Percentiles rank a stretch among this genome's conserved stretches.
Conservation (phyloP, 495 filamentous ascomycete genomes). For the Penicillium coprophilum region DNA sequence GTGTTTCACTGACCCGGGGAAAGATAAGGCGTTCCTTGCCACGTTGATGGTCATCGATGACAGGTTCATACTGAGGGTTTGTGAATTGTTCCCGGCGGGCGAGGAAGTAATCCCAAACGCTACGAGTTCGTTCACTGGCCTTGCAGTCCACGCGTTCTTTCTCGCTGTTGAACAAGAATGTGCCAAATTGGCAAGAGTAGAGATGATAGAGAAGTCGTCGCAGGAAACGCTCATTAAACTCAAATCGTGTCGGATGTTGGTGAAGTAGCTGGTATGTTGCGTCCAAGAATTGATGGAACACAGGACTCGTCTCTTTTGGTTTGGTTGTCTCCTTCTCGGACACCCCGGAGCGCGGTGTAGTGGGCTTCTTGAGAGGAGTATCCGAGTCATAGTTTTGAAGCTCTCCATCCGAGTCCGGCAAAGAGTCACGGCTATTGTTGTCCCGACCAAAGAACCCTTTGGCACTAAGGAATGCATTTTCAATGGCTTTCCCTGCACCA, state of each 20-base stretch:
- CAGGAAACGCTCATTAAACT: slow-evolving; percentile 95
- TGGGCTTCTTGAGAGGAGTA: slow-evolving; percentile 44
- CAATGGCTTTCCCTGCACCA: slow-evolving; percentile 72
- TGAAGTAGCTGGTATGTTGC: slow-evolving; percentile 86
- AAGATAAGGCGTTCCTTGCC: slow-evolving; percentile 83
- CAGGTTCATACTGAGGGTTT: slow-evolving; percentile 74
- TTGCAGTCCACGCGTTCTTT: slow-evolving; percentile 77
- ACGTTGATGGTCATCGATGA: slow-evolving; percentile 71
- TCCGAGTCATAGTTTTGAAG: slow-evolving; percentile 54
- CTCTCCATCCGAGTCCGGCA: slow-evolving; percentile 62
- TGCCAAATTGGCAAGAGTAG: slow-evolving; percentile 95
- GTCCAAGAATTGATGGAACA: slow-evolving; percentile 98
- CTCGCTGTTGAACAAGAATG: slow-evolving; percentile 93
- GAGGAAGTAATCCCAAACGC: slow-evolving; percentile 96
- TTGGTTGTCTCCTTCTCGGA: slow-evolving; percentile 60
- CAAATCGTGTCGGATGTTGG: slow-evolving; percentile 88
- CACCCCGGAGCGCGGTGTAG: slow-evolving; percentile 35
- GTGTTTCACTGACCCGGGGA: slow-evolving; percentile 63
- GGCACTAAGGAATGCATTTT: slow-evolving; percentile 82
- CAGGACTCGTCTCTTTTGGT: slow-evolving; percentile 85
- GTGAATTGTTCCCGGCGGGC: slow-evolving; percentile 73
- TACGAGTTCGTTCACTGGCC: slow-evolving; percentile 71
- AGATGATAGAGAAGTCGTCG: slow-evolving; percentile 89
- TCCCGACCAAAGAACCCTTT: slow-evolving; percentile 87
- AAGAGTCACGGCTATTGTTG: slow-evolving; percentile 63